Conservation (phyloP, 768 basidiomycete genomes). For the Tephrocybe sp. region DNA sequence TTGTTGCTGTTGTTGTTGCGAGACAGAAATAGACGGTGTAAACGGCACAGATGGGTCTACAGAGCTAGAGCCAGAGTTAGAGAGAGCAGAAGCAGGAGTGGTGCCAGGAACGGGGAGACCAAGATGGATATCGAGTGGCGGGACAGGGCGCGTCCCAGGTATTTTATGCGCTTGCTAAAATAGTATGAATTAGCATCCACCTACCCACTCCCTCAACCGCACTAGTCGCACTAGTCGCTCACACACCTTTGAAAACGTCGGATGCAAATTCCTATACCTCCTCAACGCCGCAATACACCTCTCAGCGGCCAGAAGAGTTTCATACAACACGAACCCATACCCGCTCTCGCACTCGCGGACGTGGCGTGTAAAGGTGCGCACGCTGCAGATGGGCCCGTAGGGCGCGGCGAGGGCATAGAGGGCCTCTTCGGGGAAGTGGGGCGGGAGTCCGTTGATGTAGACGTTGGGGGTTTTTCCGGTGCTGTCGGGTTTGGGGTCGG, state of each 20-base stretch:
- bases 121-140: background rate
- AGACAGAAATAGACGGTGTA: no score
- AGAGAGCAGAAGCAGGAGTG: no score
- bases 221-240: background rate
- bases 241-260: constrained; percentile 80
- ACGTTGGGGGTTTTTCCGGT: constrained; percentile 66
- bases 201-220: no score
- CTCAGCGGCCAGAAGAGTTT: constrained; percentile 62
- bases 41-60: background rate
- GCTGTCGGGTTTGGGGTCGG: constrained; percentile 3
- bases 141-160: constrained; percentile 51
- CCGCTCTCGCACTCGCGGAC: constrained; percentile 72
- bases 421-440: constrained; percentile 79
- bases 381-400: constrained; percentile 75
- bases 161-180: constrained; percentile 82
- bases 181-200: no score
- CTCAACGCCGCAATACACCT: constrained; percentile 70
- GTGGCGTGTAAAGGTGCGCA: constrained; percentile 81
- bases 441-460: constrained; percentile 85
- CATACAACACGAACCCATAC: constrained; percentile 77
- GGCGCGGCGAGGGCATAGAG: constrained; percentile 66
- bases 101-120: no score
- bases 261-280: constrained; percentile 75
- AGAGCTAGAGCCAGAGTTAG: constrained; percentile 5
- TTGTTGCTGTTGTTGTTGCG: no score